Conservation (phyloP, 208 protist species). For the Novymonas esmeraldas region DNA sequence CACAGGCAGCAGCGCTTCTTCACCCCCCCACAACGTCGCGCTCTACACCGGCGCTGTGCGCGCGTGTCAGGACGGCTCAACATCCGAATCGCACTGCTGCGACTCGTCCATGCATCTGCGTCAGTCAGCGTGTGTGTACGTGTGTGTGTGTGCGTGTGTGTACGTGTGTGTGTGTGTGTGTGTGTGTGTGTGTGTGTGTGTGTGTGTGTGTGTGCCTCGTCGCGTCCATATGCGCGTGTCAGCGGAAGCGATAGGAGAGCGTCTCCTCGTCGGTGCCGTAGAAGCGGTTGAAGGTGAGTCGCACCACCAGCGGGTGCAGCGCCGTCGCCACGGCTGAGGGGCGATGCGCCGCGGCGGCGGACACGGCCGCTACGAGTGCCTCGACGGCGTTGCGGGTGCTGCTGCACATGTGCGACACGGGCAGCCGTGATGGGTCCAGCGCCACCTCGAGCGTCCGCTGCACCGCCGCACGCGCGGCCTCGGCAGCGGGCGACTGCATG, state of each 20-base stretch:
- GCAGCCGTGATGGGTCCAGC: constrained; percentile 56
- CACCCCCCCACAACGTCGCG: too few relatives aligned
- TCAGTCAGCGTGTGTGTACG: too few relatives aligned
- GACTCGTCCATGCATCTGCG: too few relatives aligned
- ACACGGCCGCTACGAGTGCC: constrained; percentile 62
- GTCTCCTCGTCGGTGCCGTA: constrained; percentile 56
- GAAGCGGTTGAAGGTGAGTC: constrained; percentile 85
- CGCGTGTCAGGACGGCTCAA: too few relatives aligned
- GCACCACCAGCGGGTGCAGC: constrained; percentile 62
- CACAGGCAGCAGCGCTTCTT: too few relatives aligned
- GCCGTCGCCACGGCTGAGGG: constrained; percentile 38
- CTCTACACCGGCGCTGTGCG: too few relatives aligned
- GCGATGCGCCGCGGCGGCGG: constrained; percentile 31
- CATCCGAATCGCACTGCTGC: too few relatives aligned
- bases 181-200: not conserved
- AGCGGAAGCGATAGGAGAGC: constrained; percentile 30
- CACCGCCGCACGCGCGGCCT: constrained; percentile 48
- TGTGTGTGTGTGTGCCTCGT: not conserved
- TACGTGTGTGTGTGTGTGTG: too few relatives aligned
- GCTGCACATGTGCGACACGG: constrained; percentile 51
- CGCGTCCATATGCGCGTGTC: not conserved
- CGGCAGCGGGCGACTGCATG: constrained; percentile 24
- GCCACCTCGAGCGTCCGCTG: constrained; percentile 50
- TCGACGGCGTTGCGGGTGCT: constrained; percentile 68
- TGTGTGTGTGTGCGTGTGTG: not conserved